Conservation (phyloP, 2,329 filamentous ascomycete genomes). For the Aspergillus sp. region DNA sequence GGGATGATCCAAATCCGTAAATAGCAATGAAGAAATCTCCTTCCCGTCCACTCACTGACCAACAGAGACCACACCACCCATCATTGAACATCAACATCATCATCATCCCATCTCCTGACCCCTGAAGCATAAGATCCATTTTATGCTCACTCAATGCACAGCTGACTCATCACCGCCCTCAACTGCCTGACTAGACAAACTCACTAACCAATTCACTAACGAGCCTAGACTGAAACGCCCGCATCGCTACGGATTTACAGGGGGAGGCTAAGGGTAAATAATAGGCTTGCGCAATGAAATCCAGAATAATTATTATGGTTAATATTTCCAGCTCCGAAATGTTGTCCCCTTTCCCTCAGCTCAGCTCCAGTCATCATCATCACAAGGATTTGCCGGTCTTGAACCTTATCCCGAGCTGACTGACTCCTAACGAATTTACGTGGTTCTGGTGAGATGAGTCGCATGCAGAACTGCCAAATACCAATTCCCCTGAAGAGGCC, state of each 20-base stretch:
- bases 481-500: not conserved
- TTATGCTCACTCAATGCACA: not conserved
- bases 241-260: not conserved
- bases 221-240: constrained; percentile 2
- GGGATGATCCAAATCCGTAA: too few relatives aligned
- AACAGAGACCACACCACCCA: too few relatives aligned
- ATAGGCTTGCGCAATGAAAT: not conserved
- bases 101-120: not conserved
- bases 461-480: constrained; percentile 3
- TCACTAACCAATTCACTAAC: too few relatives aligned
- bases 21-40: too few relatives aligned
- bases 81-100: not conserved
- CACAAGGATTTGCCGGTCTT: not conserved
- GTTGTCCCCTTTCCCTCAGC: not conserved
- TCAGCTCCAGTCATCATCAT: not conserved
- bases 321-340: not conserved
- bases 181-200: not conserved
- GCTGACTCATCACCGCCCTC: not conserved
- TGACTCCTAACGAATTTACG: not conserved
- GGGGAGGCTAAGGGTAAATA: not conserved
- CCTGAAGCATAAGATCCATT: not conserved
- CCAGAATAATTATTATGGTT: not conserved
- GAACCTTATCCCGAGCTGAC: constrained; percentile 7
- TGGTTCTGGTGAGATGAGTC: constrained; percentile 7
- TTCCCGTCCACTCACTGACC: too few relatives aligned